These are phyloP conservation scores for Fusarium torulosum DNA, from an alignment of 2,329 filamentous ascomycete genomes.

Conservation along the genomic window DNA sequence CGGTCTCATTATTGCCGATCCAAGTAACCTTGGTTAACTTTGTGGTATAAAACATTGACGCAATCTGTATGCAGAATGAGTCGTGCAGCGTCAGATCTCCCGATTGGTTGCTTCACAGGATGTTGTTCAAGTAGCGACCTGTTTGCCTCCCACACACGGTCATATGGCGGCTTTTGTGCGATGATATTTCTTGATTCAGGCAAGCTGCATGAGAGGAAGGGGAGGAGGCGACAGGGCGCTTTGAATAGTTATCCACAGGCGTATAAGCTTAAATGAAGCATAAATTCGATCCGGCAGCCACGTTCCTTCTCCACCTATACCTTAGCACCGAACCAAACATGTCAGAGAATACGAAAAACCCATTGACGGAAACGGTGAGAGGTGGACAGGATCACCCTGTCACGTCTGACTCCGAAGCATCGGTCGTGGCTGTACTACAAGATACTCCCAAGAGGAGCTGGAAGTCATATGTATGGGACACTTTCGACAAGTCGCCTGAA, in stretches of 20 bases:
- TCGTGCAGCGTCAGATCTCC: accelerated
- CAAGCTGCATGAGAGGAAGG: accelerated
- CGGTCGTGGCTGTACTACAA: conserved; percentile 6
- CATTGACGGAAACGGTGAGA: not conserved
- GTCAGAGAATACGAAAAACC: not conserved
- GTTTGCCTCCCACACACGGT: not conserved
- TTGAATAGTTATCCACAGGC: accelerated
- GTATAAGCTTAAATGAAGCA: conserved; percentile 28
- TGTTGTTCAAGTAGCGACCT: not conserved
- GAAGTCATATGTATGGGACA: conserved; percentile 64
- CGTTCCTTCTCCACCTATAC: no score
- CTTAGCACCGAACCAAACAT: not conserved
- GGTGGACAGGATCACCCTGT: accelerated
- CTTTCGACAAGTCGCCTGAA: conserved; percentile 58
- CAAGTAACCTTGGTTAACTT: not conserved
- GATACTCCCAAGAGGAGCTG: conserved; percentile 48
- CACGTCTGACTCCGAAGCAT: conserved; percentile 11
- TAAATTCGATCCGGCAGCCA: not conserved
- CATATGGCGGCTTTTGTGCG: not conserved
- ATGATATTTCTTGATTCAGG: not conserved
- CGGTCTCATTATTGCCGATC: not conserved
- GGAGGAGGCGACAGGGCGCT: no score
- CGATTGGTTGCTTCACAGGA: not conserved
- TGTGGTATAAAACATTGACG: conserved; percentile 13
- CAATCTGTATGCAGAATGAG: conserved; percentile 26